Evolutionary conservation across 306 rosid genomes (phyloP).

Genomic region (Vigna unguiculata): DNA sequence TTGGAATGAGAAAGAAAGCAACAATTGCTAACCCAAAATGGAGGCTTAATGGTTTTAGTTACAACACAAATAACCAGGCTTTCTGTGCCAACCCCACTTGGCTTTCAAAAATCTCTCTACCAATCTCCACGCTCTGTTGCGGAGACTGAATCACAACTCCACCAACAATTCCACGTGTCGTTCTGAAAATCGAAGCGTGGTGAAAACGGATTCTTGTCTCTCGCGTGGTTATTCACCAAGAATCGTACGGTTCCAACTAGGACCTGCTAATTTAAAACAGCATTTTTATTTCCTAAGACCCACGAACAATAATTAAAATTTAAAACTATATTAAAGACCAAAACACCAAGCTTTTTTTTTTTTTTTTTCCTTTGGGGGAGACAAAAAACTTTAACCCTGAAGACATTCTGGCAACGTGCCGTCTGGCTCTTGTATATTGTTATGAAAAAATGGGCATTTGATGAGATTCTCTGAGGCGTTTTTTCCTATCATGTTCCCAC

Average conservation of each 20-base stretch:
- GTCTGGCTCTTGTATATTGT: not conserved
- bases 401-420: slow-evolving; percentile 36
- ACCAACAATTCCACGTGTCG: not conserved
- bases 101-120: not conserved
- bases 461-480: not conserved
- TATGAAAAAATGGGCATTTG: slow-evolving; percentile 14
- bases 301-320: not conserved
- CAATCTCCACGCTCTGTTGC: not conserved
- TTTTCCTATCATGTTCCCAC: slow-evolving; percentile 29
- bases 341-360: not conserved
- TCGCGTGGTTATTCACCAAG: not conserved
- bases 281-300: not conserved
- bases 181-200: not conserved
- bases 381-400: slow-evolving; percentile 29
- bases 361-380: slow-evolving; percentile 1
- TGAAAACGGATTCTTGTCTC: not conserved
- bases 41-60: slow-evolving; percentile 7
- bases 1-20: slow-evolving; percentile 23
- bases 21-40: not conserved
- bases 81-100: slow-evolving; percentile 27
- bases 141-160: not conserved
- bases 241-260: not conserved
- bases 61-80: not conserved
- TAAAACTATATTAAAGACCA: not conserved
- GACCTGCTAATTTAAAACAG: not conserved